These are phyloP conservation scores for Dimocarpus longan DNA, from an alignment of 345 rosid genomes.

Conservation along the genomic window DNA sequence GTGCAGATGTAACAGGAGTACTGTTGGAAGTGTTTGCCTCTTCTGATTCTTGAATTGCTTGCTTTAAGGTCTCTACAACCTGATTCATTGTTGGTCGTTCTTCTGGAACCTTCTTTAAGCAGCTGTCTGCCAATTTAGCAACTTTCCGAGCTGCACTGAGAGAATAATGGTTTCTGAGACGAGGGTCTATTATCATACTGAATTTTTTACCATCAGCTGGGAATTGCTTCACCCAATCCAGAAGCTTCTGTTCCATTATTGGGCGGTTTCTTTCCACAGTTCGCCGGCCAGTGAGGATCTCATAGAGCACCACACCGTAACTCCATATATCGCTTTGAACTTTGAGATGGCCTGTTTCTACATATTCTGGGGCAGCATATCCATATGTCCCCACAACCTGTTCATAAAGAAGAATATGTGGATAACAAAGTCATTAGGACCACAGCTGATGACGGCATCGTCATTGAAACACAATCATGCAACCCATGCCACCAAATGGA, in stretches of 20 bases:
- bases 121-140: constrained; percentile 72
- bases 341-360: constrained; percentile 86
- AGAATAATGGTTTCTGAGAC: constrained; percentile 55
- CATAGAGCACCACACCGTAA: constrained; percentile 92
- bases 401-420: neutral
- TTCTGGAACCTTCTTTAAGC: constrained; percentile 70
- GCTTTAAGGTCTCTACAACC: constrained; percentile 54
- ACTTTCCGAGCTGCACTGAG: constrained; percentile 49
- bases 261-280: constrained; percentile 72
- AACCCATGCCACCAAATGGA: constrained; percentile 5
- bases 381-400: constrained; percentile 96
- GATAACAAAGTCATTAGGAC: neutral
- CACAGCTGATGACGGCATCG: neutral
- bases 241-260: constrained; percentile 60
- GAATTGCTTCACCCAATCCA: constrained; percentile 87
- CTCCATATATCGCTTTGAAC: constrained; percentile 73
- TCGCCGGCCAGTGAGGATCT: constrained; percentile 87
- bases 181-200: constrained; percentile 78
- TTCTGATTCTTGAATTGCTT: constrained; percentile 56
- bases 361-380: constrained; percentile 92
- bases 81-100: constrained; percentile 72
- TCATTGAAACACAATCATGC: neutral
- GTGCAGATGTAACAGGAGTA: constrained; percentile 15
- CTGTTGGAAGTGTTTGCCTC: constrained; percentile 24
- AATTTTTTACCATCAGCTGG: constrained; percentile 67